Evolutionary conservation across 2,329 filamentous ascomycete species (phyloP).

Genomic region (Arthrobotrys conoides): DNA sequence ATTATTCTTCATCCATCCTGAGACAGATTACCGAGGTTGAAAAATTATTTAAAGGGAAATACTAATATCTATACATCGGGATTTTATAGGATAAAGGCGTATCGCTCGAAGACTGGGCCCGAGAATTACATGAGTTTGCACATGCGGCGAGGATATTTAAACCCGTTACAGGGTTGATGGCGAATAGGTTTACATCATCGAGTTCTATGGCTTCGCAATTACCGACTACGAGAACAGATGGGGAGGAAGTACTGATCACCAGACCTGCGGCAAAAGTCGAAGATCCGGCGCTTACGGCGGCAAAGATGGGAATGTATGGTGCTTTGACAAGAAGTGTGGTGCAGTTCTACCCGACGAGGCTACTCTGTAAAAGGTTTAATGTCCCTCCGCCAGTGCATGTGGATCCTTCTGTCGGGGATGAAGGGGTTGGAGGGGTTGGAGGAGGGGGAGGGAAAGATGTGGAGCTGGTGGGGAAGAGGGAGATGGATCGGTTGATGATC

Average conservation of each 20-base stretch:
- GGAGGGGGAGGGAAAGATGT: conserved; percentile 73
- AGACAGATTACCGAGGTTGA: not conserved
- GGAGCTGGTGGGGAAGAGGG: conserved; percentile 68
- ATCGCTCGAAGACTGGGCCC: conserved; percentile 80
- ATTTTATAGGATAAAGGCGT: conserved; percentile 66
- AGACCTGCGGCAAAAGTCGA: conserved; percentile 73
- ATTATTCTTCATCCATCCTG: conserved; percentile 6
- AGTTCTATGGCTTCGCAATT: conserved; percentile 69
- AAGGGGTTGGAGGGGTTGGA: conserved; percentile 65
- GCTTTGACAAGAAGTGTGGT: conserved; percentile 81
- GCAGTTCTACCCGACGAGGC: conserved; percentile 82
- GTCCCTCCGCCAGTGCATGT: conserved; percentile 82
- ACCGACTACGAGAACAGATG: conserved; percentile 56
- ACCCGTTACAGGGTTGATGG: conserved; percentile 92
- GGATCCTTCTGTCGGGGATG: conserved; percentile 70
- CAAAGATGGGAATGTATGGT: conserved; percentile 92
- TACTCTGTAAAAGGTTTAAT: conserved; percentile 96
- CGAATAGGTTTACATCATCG: conserved; percentile 87
- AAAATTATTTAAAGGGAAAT: not conserved
- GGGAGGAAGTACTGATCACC: conserved; percentile 67
- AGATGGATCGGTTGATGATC: conserved; percentile 61
- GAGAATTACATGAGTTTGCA: conserved; percentile 84
- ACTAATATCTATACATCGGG: conserved; percentile 5
- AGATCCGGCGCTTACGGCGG: conserved; percentile 87
- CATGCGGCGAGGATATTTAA: conserved; percentile 85